A percentile compares a stretch with the other conserved stretches of the same genome.
Conservation (phyloP, 208 protist species). For the Wallacemonas sp. region DNA sequence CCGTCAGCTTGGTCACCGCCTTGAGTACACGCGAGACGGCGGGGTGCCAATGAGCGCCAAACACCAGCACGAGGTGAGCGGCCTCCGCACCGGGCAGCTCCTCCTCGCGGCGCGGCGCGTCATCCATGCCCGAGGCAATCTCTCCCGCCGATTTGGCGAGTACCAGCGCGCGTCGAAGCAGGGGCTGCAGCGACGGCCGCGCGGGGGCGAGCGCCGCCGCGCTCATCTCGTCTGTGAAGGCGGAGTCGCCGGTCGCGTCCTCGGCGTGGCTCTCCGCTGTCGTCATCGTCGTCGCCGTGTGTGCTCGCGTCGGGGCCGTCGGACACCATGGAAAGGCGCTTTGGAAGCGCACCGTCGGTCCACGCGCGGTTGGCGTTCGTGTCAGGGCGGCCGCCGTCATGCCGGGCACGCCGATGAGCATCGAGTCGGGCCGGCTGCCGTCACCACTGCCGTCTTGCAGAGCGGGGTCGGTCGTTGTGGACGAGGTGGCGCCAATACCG, state of each 20-base stretch:
- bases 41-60: conserved; percentile 70
- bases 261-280: background rate
- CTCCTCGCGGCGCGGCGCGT: background rate
- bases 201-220: background rate
- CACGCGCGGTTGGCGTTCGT: background rate
- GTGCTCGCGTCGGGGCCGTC: background rate
- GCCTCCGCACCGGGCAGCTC: conserved; percentile 22
- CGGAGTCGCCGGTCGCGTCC: background rate
- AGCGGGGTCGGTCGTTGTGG: too few species aligned
- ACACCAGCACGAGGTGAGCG: conserved; percentile 54
- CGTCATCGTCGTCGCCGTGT: background rate
- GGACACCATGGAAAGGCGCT: conserved; percentile 18
- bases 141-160: background rate
- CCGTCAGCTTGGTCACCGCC: conserved; percentile 32
- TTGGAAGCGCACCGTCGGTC: background rate
- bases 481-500: too few species aligned
- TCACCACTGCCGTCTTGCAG: too few species aligned
- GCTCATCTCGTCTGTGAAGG: conserved; percentile 6
- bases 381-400: background rate
- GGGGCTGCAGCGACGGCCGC: conserved; percentile 5
- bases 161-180: background rate
- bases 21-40: conserved; percentile 36
- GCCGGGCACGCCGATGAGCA: too few species aligned
- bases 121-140: background rate
- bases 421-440: too few species aligned